Base-by-base conservation (phyloP, 768 basidiomycete species). In the Baorangia bicolor region DNA sequence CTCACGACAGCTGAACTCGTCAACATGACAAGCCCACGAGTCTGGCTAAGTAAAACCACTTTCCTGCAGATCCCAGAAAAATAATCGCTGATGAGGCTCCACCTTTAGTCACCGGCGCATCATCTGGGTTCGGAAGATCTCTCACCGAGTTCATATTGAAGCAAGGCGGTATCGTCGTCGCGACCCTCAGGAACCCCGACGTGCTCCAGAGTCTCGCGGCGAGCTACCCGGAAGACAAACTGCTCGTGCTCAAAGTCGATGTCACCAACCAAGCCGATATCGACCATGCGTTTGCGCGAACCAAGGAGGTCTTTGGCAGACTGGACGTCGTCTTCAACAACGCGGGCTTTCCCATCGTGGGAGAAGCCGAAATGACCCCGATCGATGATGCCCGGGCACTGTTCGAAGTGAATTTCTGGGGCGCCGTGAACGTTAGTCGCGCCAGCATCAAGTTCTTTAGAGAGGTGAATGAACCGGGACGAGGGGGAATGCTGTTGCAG, bases 171-270 rank as follows among this genome's bases (percentile, higher is more conserved):
- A 71, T 63, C 14, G 77, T 62, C 37, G 69, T 78, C 43, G 78
- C 80, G 6, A 78, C 79, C 20, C 65, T 76, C 39, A 73, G 79
- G 42, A 73, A 65, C 34, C 77, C 78, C 2, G 70, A 61, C 20
- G 35, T 49, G 7, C 65, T 66, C 34, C 34, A 49, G 12, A 37
- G 57, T 0, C 55, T 60, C 31, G 38, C 46, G 1, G 23, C 37
- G 14, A 21, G 2, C 16, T 49, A 64, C 27, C n/a, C 61, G 13
- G 27, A 42, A 34, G 51, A 58, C 14, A 55, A 12, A n/a, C 23
- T 66, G 10, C 61, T 65, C 48, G 51, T 64, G 2, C 30, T 60
- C 46, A 38, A 51, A 35, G 40, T 66, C 8, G 56, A 66, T 6
- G 55, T 65, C 8, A 55, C 44, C n/a, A 57, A 42, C 35, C 49